phyloP scores from a whole-genome alignment of 441 rosid species.

The Corymbia citriodora region DNA sequence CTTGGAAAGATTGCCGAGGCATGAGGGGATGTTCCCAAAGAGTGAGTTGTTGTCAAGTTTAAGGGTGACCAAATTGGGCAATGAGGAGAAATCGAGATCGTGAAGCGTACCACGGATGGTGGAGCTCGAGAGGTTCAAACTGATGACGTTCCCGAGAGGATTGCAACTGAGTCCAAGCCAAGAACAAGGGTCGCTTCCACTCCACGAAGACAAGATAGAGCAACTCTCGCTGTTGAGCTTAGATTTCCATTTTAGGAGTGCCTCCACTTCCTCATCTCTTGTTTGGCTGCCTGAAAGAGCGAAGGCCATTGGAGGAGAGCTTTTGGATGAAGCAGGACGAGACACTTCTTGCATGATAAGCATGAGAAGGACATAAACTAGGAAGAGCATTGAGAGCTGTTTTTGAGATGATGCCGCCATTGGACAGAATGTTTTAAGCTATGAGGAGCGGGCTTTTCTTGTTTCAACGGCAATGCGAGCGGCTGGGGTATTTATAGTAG shows the following conservation, averaged over 20 bases:
- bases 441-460: background rate
- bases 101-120: background rate
- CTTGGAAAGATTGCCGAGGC: background rate
- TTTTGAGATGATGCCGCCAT: background rate
- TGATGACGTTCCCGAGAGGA: background rate
- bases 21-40: background rate
- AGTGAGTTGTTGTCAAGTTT: background rate
- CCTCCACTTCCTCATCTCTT: background rate
- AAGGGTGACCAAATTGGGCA: background rate
- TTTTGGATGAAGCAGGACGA: background rate
- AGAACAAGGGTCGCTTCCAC: background rate
- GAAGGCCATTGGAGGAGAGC: background rate
- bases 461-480: background rate
- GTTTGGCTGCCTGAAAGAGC: background rate
- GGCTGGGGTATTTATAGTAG: background rate
- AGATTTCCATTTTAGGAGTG: background rate
- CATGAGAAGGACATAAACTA: background rate
- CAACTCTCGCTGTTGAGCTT: background rate
- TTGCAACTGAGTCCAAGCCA: background rate
- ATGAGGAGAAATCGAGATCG: background rate
- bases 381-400: background rate
- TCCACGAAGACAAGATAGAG: background rate
- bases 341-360: background rate
- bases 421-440: background rate
- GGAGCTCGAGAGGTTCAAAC: background rate